These are phyloP conservation scores for Nakaseomyces kungkrabaensis DNA, from an alignment of 1,139 yeast genomes.

Conservation along the genomic window DNA sequence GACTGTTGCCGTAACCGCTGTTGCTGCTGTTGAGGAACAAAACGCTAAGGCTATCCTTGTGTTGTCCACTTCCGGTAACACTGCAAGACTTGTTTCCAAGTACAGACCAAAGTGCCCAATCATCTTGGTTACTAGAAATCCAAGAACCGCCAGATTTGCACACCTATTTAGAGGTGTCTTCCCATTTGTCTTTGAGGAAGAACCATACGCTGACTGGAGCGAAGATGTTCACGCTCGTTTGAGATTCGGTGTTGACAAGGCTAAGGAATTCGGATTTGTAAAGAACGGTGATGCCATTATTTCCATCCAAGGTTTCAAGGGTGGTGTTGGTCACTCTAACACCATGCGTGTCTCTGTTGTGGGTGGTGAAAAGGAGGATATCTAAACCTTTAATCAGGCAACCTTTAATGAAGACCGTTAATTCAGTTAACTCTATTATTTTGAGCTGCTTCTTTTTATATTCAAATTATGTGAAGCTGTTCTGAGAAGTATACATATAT, in stretches of 20 bases:
- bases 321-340: slow-evolving; percentile 98
- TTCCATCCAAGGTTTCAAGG: slow-evolving; percentile 97
- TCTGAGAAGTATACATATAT: too few relatives aligned
- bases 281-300: slow-evolving; percentile 82
- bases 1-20: slow-evolving; percentile 96
- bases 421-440: not conserved
- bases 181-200: slow-evolving; percentile 76
- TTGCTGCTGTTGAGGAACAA: slow-evolving; percentile 92
- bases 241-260: slow-evolving; percentile 88
- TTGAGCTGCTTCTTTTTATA: not conserved
- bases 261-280: slow-evolving; percentile 77
- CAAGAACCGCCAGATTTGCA: slow-evolving; percentile 83
- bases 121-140: slow-evolving; percentile 95
- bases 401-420: not conserved
- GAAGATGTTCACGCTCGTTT: slow-evolving; percentile 93
- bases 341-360: slow-evolving; percentile 66
- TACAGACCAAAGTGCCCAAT: slow-evolving; percentile 97
- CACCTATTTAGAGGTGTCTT: slow-evolving; percentile 98
- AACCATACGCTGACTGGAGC: slow-evolving; percentile 78
- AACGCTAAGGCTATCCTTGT: slow-evolving; percentile 94
- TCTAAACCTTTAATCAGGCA: not conserved
- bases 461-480: too few relatives aligned
- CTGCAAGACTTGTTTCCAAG: slow-evolving; percentile 93
- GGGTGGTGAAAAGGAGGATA: slow-evolving; percentile 7
- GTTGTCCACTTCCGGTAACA: slow-evolving; percentile 85